Evolutionary conservation across 179 eudicot species (phyloP).

Genomic region (Corrigiola litoralis): DNA sequence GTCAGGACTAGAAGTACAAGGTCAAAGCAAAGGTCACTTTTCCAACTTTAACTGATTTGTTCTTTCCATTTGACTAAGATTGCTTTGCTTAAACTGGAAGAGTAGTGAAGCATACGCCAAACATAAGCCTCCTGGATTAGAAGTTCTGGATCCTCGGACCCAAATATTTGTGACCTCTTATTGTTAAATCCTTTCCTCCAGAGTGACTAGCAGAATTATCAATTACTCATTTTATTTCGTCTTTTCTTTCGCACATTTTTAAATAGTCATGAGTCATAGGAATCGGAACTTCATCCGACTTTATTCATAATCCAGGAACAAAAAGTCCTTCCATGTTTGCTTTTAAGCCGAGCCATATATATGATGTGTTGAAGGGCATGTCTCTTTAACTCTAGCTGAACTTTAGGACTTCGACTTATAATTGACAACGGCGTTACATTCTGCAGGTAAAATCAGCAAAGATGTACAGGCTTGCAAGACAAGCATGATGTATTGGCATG

Average conservation of each 20-base stretch:
- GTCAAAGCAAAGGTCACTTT: slow-evolving; percentile 41
- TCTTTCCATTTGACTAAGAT: not conserved
- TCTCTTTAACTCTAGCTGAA: too few species aligned
- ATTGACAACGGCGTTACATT: not conserved
- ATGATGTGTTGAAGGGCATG: not conserved
- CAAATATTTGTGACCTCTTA: not conserved
- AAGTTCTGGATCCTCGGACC: not conserved
- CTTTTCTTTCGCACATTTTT: not conserved
- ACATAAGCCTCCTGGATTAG: too few species aligned
- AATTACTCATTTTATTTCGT: not conserved
- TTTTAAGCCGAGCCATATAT: too few species aligned
- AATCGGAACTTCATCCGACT: not conserved
- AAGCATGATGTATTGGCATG: not conserved
- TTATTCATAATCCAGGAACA: too few species aligned
- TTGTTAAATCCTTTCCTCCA: not conserved
- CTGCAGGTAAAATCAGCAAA: slow-evolving; percentile 20
- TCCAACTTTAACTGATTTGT: not conserved
- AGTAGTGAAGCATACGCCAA: not conserved
- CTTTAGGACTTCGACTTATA: not conserved
- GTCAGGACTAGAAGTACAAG: slow-evolving; percentile 38
- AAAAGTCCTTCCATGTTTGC: too few species aligned
- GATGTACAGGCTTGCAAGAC: not conserved
- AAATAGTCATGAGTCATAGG: too few species aligned
- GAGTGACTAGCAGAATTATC: not conserved
- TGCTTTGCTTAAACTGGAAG: not conserved